These are phyloP conservation scores for Colletotrichum zoysiae DNA, from an alignment of 2,329 filamentous ascomycete species.

Conservation along the genomic window DNA sequence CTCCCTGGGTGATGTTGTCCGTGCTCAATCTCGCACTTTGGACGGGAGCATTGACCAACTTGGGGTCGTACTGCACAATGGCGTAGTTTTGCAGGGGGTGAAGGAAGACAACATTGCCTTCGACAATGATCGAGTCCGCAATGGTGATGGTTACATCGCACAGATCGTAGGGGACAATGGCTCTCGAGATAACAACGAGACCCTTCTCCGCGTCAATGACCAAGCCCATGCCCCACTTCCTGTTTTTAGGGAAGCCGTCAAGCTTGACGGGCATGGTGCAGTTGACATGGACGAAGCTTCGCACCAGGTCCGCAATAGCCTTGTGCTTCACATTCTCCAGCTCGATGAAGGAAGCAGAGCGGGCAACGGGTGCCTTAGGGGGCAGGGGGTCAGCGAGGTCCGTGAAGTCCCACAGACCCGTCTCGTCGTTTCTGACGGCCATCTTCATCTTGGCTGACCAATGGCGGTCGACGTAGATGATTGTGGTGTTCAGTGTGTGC, in stretches of 20 bases:
- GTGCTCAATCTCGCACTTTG: slow-evolving; percentile 87
- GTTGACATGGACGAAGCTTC: slow-evolving; percentile 93
- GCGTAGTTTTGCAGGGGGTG: slow-evolving; percentile 98
- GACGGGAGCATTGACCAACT: slow-evolving; percentile 92
- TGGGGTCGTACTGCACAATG: slow-evolving; percentile 93
- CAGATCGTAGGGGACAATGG: slow-evolving; percentile 94
- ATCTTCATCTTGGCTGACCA: slow-evolving; percentile 97
- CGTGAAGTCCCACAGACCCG: slow-evolving; percentile 94
- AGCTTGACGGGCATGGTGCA: slow-evolving; percentile 96
- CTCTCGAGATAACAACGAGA: slow-evolving; percentile 91
- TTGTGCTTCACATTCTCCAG: slow-evolving; percentile 89
- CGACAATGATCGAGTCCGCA: slow-evolving; percentile 94
- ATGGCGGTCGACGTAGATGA: slow-evolving; percentile 93
- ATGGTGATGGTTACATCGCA: slow-evolving; percentile 98
- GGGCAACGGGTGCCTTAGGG: slow-evolving; percentile 76
- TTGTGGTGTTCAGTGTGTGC: slow-evolving; percentile 92
- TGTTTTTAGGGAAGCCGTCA: slow-evolving; percentile 95
- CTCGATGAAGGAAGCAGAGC: slow-evolving; percentile 91
- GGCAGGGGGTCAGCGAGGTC: slow-evolving; percentile 87
- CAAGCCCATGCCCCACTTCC: slow-evolving; percentile 94
- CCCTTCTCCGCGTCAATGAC: slow-evolving; percentile 98
- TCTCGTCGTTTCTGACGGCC: slow-evolving; percentile 88
- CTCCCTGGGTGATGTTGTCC: slow-evolving; percentile 89
- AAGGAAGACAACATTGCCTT: slow-evolving; percentile 94
- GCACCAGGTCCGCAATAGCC: slow-evolving; percentile 91